Base-by-base conservation (phyloP, 129 eudicot species). In the Tagetes patula region DNA sequence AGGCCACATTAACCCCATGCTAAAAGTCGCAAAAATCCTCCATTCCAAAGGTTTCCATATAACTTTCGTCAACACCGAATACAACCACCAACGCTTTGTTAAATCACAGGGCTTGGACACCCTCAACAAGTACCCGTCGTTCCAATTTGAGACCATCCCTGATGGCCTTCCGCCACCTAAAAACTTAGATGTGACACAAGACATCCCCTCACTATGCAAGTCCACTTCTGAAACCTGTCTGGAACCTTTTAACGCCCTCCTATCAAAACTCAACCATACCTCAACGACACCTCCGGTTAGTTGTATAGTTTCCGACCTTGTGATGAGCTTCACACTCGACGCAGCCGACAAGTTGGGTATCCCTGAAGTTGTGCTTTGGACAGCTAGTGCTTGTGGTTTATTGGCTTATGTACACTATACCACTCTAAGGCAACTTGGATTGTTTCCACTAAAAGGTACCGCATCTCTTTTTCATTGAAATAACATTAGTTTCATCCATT, bases 21-120 rank as follows among this genome's bases (percentile, higher is more conserved):
- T 83, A 1, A 73, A 72, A 8, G 79, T 86, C 11, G 87, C 90
- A 4, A 70, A 61, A 52, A 73, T 86, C 11, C 83, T 86, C 39
- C 83, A 84, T 7, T 54, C 37, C 54, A 69, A 62, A 13, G 88
- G 88, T 31, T 84, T 84, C 71, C 74, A 72, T 74, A 74, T 85
- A 65, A 85, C 87, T 52, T 86, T 86, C 42, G 87, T 85, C 73
- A 77, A 85, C 83, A 82, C 84, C 6, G 82, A 85, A 70, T 65
- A 42, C 77, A 85, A 78, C 64, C 79, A 86, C 85, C 53, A 31
- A 5, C 81, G 85, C 20, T 69, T 83, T 5, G 61, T 81, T 12
- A 79, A 74, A 2, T 80, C 84, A 5, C 74, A 69, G 5, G 86
- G 87, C 36, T 74, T 63, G 1, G 54, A 72, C 8, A 12, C 78